Evolutionary conservation across 148 eudicot species (phyloP), one percentile per base, ranked within the genome.

Genomic region (Persicaria maculosa): DNA sequence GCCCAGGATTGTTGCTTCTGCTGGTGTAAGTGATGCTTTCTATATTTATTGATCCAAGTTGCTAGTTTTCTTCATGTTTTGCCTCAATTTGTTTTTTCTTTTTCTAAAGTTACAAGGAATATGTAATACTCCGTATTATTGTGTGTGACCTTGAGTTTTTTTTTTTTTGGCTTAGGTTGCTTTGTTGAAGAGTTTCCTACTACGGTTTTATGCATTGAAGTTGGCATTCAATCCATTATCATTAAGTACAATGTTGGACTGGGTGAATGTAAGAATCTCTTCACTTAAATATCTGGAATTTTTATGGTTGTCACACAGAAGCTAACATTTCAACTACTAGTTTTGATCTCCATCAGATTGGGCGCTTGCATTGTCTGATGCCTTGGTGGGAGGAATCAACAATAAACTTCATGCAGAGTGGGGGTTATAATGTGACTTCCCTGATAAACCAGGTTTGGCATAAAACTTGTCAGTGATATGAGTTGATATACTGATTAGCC

Each of bases 301-400:
- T 48, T 9, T 71, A 17, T 52, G 9, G n/a, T 71, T 71, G 6
- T 16, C 1, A 6, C 72, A 25, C 50, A 44, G 48, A 69, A 69
- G 72, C 48, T 71, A 46, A 71, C 15, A 9, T 40, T 65, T 43
- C 14, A 2, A 36, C 17, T 65, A 40, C 46, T 54, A 25, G 15
- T 40, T 53, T 31, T 54, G 74, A 6, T 44, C 74, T 44, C 65
- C 64, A 47, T 77, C 83, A 95, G 97, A 86, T 92, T 75, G 97
- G 93, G 9, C 93, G 97, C 67, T 83, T 95, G 82, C 98, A 95
- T 84, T 92, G 97, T 74, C 72, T 82, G 46, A 79, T 85, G 72
- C 96, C 97, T 74, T 92, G 98, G 97, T 95, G 98, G 98, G 92
- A 81, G 72, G 97, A 95, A 78, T 88, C 93, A 71, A 85, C 92